Percentiles rank a stretch among this genome's conserved stretches.
These are phyloP conservation scores for Cyclotella atomus DNA, from an alignment of 108 stramenopile species.

Conservation along the genomic window DNA sequence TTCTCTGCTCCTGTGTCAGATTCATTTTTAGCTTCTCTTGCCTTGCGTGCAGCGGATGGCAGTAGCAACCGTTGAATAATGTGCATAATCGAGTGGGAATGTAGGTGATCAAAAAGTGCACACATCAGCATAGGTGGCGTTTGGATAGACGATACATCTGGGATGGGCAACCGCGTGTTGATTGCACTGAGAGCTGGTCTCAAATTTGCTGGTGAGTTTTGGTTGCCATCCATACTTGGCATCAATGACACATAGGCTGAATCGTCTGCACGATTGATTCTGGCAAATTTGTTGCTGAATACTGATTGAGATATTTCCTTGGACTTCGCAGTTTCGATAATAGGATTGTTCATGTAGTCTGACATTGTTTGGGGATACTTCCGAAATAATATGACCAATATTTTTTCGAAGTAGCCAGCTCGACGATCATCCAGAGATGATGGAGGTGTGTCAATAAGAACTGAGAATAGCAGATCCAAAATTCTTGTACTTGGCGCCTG, in stretches of 20 bases:
- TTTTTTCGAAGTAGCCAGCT: slow-evolving; percentile 96
- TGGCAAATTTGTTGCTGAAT: not conserved
- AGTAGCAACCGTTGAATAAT: slow-evolving; percentile 89
- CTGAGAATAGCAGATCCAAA: slow-evolving; percentile 79
- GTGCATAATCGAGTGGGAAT: slow-evolving; percentile 94
- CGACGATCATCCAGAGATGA: slow-evolving; percentile 87
- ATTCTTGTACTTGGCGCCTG: slow-evolving; percentile 20
- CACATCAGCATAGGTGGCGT: slow-evolving; percentile 70
- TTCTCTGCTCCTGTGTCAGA: slow-evolving; percentile 6
- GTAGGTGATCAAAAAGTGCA: slow-evolving; percentile 83
- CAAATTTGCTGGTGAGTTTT: not conserved
- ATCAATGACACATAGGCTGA: not conserved
- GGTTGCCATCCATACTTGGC: slow-evolving; percentile 2
- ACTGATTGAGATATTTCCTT: not conserved
- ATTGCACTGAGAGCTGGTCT: not conserved
- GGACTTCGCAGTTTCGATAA: slow-evolving; percentile 19
- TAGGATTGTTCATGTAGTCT: slow-evolving; percentile 68
- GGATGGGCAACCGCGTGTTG: slow-evolving; percentile 3
- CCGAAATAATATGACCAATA: slow-evolving; percentile 77
- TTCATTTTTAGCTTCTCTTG: slow-evolving; percentile 22
- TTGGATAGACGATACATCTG: not conserved
- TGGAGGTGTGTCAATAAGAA: slow-evolving; percentile 71
- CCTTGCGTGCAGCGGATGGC: slow-evolving; percentile 69
- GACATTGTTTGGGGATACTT: slow-evolving; percentile 63
- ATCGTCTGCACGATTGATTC: not conserved